Evolutionary conservation across 192 early-diverging fungal species (phyloP).

Genomic region (Cladochytrium replicatum): DNA sequence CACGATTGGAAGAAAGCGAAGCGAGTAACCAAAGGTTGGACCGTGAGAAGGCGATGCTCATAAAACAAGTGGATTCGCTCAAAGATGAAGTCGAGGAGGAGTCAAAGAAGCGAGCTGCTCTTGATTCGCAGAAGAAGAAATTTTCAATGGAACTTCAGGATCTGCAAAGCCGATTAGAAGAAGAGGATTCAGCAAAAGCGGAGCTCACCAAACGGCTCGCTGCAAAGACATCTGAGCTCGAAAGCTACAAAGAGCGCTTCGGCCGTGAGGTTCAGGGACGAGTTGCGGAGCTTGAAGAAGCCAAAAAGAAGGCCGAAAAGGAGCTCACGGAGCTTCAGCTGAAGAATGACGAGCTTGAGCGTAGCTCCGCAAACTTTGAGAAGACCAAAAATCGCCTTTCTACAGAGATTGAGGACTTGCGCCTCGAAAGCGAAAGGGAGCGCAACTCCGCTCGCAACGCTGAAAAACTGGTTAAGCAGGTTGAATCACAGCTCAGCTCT

Average conservation of each 20-base stretch:
- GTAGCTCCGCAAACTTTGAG: constrained; percentile 49
- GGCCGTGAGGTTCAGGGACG: constrained; percentile 45
- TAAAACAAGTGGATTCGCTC: constrained; percentile 30
- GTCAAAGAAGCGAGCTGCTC: constrained; percentile 16
- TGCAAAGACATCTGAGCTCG: constrained; percentile 50
- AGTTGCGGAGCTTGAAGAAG: constrained; percentile 45
- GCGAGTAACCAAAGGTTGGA: constrained; percentile 38
- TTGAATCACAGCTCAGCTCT: constrained; percentile 43
- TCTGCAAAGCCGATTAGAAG: constrained; percentile 54
- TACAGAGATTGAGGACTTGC: constrained; percentile 66
- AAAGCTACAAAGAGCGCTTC: constrained; percentile 53
- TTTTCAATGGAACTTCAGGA: constrained; percentile 41
- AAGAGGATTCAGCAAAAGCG: constrained; percentile 42
- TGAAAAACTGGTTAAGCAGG: constrained; percentile 47
- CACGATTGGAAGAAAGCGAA: constrained; percentile 46
- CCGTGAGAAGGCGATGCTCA: constrained; percentile 40
- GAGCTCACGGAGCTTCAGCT: constrained; percentile 58
- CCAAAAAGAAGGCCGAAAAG: constrained; percentile 39
- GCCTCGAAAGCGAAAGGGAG: constrained; percentile 64
- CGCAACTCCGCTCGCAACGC: constrained; percentile 58
- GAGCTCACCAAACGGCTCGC: constrained; percentile 41
- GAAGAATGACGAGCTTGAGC: constrained; percentile 51
- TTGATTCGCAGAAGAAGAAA: constrained; percentile 37
- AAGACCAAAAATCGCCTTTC: constrained; percentile 57
- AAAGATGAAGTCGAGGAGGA: constrained; percentile 45